phyloP scores from a whole-genome alignment of 768 basidiomycete genomes.

The Baorangia bicolor region DNA sequence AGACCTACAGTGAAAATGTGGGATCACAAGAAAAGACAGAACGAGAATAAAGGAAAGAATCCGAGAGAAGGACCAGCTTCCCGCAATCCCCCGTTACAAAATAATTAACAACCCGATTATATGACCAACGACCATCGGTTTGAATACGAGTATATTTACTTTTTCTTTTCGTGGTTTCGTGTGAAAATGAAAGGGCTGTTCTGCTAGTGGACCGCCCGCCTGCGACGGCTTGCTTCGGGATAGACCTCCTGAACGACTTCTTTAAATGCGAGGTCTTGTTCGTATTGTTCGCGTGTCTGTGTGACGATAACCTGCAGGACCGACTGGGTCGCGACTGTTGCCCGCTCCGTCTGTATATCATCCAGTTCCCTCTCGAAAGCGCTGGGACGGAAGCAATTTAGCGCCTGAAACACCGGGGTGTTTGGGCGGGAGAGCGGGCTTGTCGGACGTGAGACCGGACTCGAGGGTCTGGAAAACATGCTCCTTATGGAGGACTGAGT shows the following conservation, averaged over 20 bases:
- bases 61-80: constrained; percentile 19
- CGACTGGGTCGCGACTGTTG: constrained; percentile 12
- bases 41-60: constrained; percentile 6
- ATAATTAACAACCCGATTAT: constrained; percentile 24
- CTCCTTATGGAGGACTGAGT: constrained; percentile 23
- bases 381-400: constrained; percentile 36
- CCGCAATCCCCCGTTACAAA: constrained; percentile 15
- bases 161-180: constrained; percentile 6
- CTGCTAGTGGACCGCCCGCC: constrained; percentile 8
- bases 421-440: constrained; percentile 23
- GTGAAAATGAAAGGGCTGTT: background rate
- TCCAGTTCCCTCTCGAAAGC: constrained; percentile 35
- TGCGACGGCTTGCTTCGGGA: constrained; percentile 26
- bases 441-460: constrained; percentile 29
- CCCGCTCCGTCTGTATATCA: constrained; percentile 24
- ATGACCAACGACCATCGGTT: constrained; percentile 2
- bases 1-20: background rate
- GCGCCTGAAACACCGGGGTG: constrained; percentile 24
- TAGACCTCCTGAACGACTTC: constrained; percentile 27
- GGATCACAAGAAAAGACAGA: background rate
- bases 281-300: constrained; percentile 33
- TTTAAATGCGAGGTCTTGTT: constrained; percentile 34
- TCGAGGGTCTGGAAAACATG: constrained; percentile 33
- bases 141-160: constrained; percentile 3
- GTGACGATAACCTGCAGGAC: constrained; percentile 35